phyloP scores from a whole-genome alignment of 2,329 filamentous ascomycete genomes.

The Aspergillus pseudotamarii region DNA sequence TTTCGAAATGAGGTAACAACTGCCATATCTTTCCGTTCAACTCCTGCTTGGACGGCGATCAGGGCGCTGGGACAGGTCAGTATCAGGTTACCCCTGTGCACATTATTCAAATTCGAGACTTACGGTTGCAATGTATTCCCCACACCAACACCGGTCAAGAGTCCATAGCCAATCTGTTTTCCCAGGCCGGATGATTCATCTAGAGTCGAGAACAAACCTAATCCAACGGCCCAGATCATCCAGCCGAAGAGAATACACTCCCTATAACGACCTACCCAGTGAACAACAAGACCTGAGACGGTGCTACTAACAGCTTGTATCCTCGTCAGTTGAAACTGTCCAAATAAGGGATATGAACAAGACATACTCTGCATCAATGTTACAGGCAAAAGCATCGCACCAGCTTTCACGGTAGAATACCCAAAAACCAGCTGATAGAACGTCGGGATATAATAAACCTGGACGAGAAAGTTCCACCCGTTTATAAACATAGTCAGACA shows the following conservation, averaged over 20 bases:
- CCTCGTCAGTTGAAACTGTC: conserved; percentile 29
- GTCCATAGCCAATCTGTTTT: conserved; percentile 58
- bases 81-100: background rate
- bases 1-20: conserved; percentile 43
- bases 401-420: conserved; percentile 50
- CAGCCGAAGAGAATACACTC: conserved; percentile 59
- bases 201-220: conserved; percentile 57
- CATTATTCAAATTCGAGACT: background rate
- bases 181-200: conserved; percentile 52
- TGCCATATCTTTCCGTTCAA: conserved; percentile 44
- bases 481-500: conserved; percentile 62
- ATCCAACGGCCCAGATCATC: conserved; percentile 55
- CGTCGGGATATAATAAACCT: conserved; percentile 64
- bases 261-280: conserved; percentile 56
- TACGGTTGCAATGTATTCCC: conserved; percentile 56
- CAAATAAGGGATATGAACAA: background rate
- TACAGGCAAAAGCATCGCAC: conserved; percentile 54
- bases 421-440: conserved; percentile 62
- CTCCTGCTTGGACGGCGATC: conserved; percentile 45
- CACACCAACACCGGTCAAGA: conserved; percentile 56
- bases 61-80: conserved; percentile 25
- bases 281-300: conserved; percentile 55
- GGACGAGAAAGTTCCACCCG: conserved; percentile 63
- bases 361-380: conserved; percentile 48
- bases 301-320: conserved; percentile 50